Conservation (phyloP, 2,329 filamentous ascomycete species). For the Aspergillus ibericus region DNA sequence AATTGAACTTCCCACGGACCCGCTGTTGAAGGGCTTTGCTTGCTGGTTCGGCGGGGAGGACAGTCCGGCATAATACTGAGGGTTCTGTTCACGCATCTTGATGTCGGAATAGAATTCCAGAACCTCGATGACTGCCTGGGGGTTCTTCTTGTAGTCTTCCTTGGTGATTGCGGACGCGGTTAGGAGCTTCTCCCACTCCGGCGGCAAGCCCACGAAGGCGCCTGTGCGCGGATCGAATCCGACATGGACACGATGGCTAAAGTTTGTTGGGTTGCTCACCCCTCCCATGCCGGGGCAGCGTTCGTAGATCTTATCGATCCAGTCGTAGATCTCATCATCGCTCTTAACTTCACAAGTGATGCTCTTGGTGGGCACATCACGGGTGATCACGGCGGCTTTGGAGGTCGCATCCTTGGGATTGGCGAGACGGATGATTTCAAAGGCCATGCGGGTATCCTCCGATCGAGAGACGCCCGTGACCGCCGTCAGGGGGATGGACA, state of each 20-base stretch:
- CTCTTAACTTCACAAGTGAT: constrained; percentile 91
- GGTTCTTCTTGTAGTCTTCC: constrained; percentile 97
- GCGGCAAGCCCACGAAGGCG: constrained; percentile 88
- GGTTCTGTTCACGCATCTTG: constrained; percentile 63
- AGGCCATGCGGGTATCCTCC: constrained; percentile 86
- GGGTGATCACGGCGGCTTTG: constrained; percentile 71
- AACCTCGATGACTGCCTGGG: constrained; percentile 71
- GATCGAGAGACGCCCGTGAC: constrained; percentile 88
- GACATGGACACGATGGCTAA: constrained; percentile 94
- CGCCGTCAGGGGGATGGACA: constrained; percentile 80
- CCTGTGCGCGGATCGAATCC: constrained; percentile 95
- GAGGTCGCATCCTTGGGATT: constrained; percentile 60
- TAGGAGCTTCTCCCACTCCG: constrained; percentile 95
- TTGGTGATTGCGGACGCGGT: constrained; percentile 97
- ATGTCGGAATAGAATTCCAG: constrained; percentile 70
- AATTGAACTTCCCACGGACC: constrained; percentile 57
- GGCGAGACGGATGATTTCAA: constrained; percentile 79
- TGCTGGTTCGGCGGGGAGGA: constrained; percentile 62
- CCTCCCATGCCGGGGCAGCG: constrained; percentile 96
- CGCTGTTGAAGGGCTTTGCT: constrained; percentile 51
- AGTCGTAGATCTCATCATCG: constrained; percentile 96
- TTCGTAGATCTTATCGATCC: constrained; percentile 98
- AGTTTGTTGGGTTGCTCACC: constrained; percentile 97
- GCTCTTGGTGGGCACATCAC: constrained; percentile 77
- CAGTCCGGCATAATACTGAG: constrained; percentile 58